phyloP scores from a whole-genome alignment of 176 grass and related monocot species.

The Eremochloa ophiuroides region DNA sequence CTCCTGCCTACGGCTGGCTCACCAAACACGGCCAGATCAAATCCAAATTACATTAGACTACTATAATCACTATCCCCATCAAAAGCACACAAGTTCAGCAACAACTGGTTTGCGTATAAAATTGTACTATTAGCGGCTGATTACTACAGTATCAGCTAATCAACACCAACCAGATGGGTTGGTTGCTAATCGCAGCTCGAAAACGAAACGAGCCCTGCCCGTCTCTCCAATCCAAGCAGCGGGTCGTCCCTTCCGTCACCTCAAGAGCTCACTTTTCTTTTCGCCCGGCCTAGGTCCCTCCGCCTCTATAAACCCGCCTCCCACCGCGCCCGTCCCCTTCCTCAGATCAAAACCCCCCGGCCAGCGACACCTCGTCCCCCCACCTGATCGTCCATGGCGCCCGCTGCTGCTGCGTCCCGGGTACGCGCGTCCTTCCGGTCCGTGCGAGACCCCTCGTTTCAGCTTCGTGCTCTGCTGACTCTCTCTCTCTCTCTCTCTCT shows the following conservation, averaged over 20 bases:
- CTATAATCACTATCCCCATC: background rate
- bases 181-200: background rate
- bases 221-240: background rate
- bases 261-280: conserved; percentile 28
- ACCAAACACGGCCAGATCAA: background rate
- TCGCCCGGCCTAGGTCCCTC: no score
- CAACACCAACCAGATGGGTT: background rate
- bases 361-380: background rate
- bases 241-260: conserved; percentile 48
- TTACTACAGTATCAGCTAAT: background rate
- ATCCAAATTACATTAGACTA: background rate
- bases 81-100: background rate
- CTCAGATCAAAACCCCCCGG: conserved; percentile 22
- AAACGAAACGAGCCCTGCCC: background rate
- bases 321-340: background rate
- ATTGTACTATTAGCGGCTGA: background rate
- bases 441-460: background rate
- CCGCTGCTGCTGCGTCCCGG: conserved; percentile 27
- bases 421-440: background rate
- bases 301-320: conserved; percentile 40
- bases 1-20: background rate
- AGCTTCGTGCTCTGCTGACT: background rate
- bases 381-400: conserved; percentile 20
- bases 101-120: background rate
- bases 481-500: background rate